phyloP scores from a whole-genome alignment of 805 yeast genomes.

The Myxozyma neotropica region DNA sequence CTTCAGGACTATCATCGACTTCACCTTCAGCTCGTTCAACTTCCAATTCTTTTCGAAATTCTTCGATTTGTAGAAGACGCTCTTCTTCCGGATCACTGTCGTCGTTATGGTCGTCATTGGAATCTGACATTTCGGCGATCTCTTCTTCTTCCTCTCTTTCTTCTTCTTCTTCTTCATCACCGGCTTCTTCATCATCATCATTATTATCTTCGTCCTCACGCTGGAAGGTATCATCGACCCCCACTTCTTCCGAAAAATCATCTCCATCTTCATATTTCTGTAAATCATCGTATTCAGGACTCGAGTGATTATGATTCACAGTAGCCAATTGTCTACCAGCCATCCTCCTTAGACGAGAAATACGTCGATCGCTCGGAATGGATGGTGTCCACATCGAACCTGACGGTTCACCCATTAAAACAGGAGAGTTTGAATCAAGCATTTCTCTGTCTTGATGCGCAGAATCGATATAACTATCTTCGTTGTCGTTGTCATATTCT shows the following conservation, averaged over 20 bases:
- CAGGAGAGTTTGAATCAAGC: background rate
- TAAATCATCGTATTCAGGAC: background rate
- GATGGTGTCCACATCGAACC: conserved; percentile 21
- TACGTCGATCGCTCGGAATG: conserved; percentile 8
- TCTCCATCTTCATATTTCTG: conserved; percentile 5
- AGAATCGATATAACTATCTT: background rate
- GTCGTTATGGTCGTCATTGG: background rate
- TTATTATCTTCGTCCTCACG: conserved; percentile 3
- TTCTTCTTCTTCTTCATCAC: conserved; percentile 7
- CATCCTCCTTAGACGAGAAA: background rate
- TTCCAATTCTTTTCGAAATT: conserved; percentile 4
- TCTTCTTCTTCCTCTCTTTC: conserved; percentile 19
- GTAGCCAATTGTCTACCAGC: background rate
- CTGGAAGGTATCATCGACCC: background rate
- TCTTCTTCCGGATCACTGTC: conserved; percentile 11
- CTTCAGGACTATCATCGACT: background rate
- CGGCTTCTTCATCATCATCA: conserved; percentile 5
- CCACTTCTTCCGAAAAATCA: background rate
- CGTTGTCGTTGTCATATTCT: conserved; percentile 6
- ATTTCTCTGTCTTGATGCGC: background rate
- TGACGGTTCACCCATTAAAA: background rate
- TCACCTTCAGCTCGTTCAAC: conserved; percentile 8
- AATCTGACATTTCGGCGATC: background rate
- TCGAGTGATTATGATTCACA: background rate
- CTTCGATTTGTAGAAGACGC: conserved; percentile 7